These are phyloP conservation scores for Fragilariopsis cylindrus DNA, from an alignment of 108 stramenopile species.

Conservation along the genomic window DNA sequence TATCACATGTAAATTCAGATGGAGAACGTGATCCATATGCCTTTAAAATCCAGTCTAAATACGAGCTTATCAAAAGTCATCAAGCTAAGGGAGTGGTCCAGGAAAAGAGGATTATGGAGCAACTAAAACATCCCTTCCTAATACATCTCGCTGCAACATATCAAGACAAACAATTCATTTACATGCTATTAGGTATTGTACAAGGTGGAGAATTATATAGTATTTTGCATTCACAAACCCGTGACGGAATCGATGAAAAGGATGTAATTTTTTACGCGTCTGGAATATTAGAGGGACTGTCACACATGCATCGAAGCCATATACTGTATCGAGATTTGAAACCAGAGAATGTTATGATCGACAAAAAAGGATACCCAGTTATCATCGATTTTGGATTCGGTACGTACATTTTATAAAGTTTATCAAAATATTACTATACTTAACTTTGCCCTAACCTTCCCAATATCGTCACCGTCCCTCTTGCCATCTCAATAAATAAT, in stretches of 20 bases:
- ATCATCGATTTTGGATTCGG: conserved; percentile 93
- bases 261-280: conserved; percentile 70
- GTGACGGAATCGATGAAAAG: conserved; percentile 67
- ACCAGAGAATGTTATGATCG: conserved; percentile 81
- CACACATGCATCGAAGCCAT: conserved; percentile 84
- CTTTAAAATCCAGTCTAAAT: conserved; percentile 87
- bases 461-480: conserved; percentile 61
- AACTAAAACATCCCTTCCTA: conserved; percentile 90
- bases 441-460: not conserved
- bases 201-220: conserved; percentile 88
- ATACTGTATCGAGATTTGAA: conserved; percentile 95
- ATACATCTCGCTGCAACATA: conserved; percentile 86
- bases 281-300: conserved; percentile 85
- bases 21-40: conserved; percentile 65
- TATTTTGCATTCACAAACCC: conserved; percentile 61
- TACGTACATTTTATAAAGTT: conserved; percentile 28
- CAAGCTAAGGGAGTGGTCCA: conserved; percentile 82
- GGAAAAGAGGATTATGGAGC: conserved; percentile 86
- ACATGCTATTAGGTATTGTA: conserved; percentile 68
- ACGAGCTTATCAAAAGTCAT: conserved; percentile 82
- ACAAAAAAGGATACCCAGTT: conserved; percentile 75
- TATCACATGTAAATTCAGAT: conserved; percentile 26
- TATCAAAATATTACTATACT: not conserved
- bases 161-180: conserved; percentile 77
- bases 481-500: not conserved